A percentile compares a stretch with the other conserved stretches of the same genome.
Evolutionary conservation across 2,329 filamentous ascomycete genomes (phyloP).

Genomic region (Cladophialophora exuberans): DNA sequence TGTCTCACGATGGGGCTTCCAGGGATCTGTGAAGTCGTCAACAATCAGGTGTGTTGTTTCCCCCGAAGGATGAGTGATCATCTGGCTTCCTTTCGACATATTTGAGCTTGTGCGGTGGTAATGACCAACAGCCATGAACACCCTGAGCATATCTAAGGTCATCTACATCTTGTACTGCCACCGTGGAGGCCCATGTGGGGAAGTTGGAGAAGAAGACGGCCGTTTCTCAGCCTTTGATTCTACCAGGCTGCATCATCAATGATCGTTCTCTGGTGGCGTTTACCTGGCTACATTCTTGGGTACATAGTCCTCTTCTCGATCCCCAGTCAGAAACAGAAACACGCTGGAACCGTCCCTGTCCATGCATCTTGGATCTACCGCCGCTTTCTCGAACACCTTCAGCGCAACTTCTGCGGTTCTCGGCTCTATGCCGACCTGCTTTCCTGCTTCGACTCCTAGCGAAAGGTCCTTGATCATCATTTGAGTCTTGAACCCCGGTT

Average conservation of each 20-base stretch:
- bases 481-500: conserved; percentile 17
- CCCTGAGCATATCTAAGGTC: too few species aligned
- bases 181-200: neutral
- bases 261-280: too few species aligned
- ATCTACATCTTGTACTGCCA: neutral
- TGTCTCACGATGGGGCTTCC: conserved; percentile 8
- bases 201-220: neutral
- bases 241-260: neutral
- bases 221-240: neutral
- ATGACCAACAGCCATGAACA: too few species aligned
- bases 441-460: conserved; percentile 18
- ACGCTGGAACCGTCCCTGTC: conserved; percentile 17
- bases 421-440: conserved; percentile 9
- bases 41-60: conserved; percentile 17
- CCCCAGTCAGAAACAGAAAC: conserved; percentile 12
- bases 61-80: conserved; percentile 17
- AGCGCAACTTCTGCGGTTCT: conserved; percentile 13
- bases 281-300: neutral
- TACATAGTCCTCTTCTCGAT: neutral
- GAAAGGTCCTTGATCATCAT: conserved; percentile 22
- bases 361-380: conserved; percentile 9
- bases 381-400: conserved; percentile 15
- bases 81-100: conserved; percentile 4
- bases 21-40: conserved; percentile 20
- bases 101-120: neutral